phyloP scores from a whole-genome alignment of 2,329 filamentous ascomycete genomes.

The Pyrenophora teres region DNA sequence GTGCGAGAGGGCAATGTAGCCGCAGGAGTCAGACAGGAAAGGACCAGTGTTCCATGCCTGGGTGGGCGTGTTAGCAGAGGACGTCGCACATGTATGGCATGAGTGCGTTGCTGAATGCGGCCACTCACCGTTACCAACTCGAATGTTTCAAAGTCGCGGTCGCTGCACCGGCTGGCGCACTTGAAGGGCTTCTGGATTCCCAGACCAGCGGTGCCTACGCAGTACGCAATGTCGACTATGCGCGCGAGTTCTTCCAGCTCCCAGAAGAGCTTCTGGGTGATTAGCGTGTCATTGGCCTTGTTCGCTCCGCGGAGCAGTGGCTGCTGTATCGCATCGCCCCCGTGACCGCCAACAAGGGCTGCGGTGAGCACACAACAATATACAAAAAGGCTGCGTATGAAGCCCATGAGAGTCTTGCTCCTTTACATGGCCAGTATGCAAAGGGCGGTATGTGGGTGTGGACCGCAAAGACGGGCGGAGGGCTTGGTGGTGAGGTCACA shows the following conservation, averaged over 20 bases:
- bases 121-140: conserved; percentile 67
- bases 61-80: conserved; percentile 8
- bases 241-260: conserved; percentile 87
- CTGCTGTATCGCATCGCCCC: conserved; percentile 26
- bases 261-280: conserved; percentile 71
- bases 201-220: conserved; percentile 81
- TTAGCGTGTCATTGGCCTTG: conserved; percentile 38
- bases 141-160: conserved; percentile 79
- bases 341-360: conserved; percentile 10
- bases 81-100: neutral
- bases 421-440: conserved; percentile 37
- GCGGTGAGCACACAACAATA: conserved; percentile 23
- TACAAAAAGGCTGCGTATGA: conserved; percentile 28
- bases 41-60: conserved; percentile 89
- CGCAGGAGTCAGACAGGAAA: conserved; percentile 86
- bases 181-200: conserved; percentile 83
- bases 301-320: conserved; percentile 32
- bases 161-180: conserved; percentile 81
- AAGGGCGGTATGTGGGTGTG: neutral
- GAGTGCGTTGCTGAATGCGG: neutral
- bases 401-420: conserved; percentile 22
- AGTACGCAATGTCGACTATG: conserved; percentile 93
- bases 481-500: conserved; percentile 28
- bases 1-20: conserved; percentile 90
- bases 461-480: neutral